Base-by-base conservation (phyloP, 805 yeast genomes). In the Kregervanrija pseudodelftensis region DNA sequence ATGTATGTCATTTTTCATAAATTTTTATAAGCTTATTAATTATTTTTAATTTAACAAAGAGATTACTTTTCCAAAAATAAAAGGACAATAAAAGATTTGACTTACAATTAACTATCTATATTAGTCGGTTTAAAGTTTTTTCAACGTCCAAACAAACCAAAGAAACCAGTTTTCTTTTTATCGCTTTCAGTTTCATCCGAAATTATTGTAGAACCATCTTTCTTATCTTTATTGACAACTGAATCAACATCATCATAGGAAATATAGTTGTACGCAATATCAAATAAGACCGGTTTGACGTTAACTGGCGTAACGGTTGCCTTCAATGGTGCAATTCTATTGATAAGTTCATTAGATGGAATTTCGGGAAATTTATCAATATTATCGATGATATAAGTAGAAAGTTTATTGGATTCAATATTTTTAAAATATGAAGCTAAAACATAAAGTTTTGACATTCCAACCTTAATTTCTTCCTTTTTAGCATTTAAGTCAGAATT, bases 261-360 rank as follows among this genome's bases (percentile, higher is more conserved):
- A 43, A 90, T 74, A 58, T 85, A 89, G 60, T 89, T 90, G 69
- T 72, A 90, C 0, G 95, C 98, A 51, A 87, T 70, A 60, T 91
- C 99, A 56, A 88, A 93, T 56, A 90, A 74, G 9, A 89, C 95
- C 0, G 99, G 96, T 64, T 93, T 91, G 46, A 82, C 77, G 43
- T 80, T 73, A 1, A 85, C 77, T 1, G 95, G 85, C 50, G 66
- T 68, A 36, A 88, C 40, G n/a, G 49, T 41, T 11, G 61, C 56
- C 4, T 59, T 55, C 14, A 67, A 47, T 42, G 63, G 55, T 3
- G 61, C 65, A 41, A 66, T 48, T 22, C 42, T 54, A 2, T 64
- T 58, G 38, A 73, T 49, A 1, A 70, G 52, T 31, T 58, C 59
- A 8, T 51, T 49, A 30, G 57, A 41, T 8, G 66, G 51, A 33